Base-by-base conservation (phyloP, 164 flowering plant genomes). In the Pachysandra terminalis region DNA sequence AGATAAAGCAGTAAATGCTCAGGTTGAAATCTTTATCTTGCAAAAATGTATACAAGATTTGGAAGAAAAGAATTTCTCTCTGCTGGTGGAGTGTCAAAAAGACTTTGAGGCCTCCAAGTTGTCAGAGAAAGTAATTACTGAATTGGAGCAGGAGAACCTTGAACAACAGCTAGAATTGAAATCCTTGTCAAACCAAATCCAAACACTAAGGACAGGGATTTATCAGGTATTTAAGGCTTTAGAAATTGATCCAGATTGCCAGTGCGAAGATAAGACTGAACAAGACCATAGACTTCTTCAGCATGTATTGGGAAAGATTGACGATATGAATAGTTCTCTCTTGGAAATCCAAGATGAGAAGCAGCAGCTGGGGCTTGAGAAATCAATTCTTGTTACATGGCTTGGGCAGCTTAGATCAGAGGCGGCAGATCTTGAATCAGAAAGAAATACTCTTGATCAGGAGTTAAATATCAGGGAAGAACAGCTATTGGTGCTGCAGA, bases 11-110 rank as follows among this genome's bases (percentile, higher is more conserved):
- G 16, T 77, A 14, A 70, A 72, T 76, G 71, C 83, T 49, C 75
- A 80, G 65, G 71, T 79, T 25, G 83, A 82, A 60, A 81, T 77
- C 64, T 83, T 76, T 51, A 64, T 85, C 65, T 71, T 83, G 71
- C 73, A 70, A 68, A 69, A 73, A 48, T 74, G 73, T 27, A 26
- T 82, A 27, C 69, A 78, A 51, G 84, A 75, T 59, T 48, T 80
- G 65, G 76, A 75, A 68, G 78, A 76, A 22, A 76, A 78, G 56
- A 80, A 71, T 63, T 51, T 64, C 26, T 70, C 80, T 53, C 70
- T 80, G 23, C 45, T 71, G 24, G 51, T 22, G 21, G 75, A 85
- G 71, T 73, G 59, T 67, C 68, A 78, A 57, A 75, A 79, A 23
- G 76, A 80, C 49, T 65, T 73, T 64, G 78, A 77, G 57, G 78